Evolutionary conservation across 1,284 basidiomycete genomes (phyloP).

Genomic region (Malassezia obtusa): DNA sequence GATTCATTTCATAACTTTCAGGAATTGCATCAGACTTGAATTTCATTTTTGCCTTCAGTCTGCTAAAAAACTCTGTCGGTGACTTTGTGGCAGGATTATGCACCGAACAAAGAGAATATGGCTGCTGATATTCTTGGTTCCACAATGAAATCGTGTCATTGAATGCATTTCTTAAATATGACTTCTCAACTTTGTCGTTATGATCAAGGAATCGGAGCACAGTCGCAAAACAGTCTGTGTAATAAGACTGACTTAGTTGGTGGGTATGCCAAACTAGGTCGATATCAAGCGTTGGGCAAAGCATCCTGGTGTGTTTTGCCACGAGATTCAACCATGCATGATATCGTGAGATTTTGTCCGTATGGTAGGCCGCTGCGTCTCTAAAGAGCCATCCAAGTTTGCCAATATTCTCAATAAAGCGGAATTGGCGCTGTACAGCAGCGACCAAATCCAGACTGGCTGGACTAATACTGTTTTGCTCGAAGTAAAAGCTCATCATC

Average conservation of each 20-base stretch:
- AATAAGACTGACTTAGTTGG: slow-evolving; percentile 21
- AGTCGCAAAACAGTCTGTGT: background rate
- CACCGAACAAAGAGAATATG: background rate
- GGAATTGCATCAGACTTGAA: too few species aligned
- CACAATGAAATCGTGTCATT: background rate
- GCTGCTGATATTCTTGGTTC: background rate
- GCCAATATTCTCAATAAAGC: slow-evolving; percentile 16
- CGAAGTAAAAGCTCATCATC: slow-evolving; percentile 6
- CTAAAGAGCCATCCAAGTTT: slow-evolving; percentile 13
- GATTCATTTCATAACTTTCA: too few species aligned
- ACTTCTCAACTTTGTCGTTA: background rate
- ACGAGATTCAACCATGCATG: slow-evolving; percentile 26
- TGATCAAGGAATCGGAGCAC: background rate
- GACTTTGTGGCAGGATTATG: background rate
- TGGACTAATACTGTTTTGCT: background rate
- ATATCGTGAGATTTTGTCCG: slow-evolving; percentile 21
- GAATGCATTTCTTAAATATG: background rate
- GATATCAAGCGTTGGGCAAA: slow-evolving; percentile 34
- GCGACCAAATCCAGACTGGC: slow-evolving; percentile 2
- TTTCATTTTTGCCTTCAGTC: background rate
- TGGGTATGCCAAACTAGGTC: slow-evolving; percentile 39
- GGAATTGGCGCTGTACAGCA: slow-evolving; percentile 14
- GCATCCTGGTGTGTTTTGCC: slow-evolving; percentile 5
- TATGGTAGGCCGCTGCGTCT: background rate
- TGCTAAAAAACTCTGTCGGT: background rate